Evolutionary conservation across 1,139 yeast genomes (phyloP).

Genomic region (Suhomyces anneliseae): DNA sequence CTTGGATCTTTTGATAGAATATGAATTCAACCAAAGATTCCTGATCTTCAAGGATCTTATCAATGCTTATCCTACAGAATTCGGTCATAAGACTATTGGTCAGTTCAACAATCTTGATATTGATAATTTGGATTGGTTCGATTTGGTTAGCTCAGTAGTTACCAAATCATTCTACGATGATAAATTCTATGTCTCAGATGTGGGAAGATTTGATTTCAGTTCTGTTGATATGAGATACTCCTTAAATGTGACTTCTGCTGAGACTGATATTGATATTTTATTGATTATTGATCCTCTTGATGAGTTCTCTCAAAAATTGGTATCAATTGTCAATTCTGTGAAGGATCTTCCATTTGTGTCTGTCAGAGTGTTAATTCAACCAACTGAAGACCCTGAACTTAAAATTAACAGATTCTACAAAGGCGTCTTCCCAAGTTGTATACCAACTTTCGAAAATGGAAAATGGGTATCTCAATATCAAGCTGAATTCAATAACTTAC

Average conservation of each 20-base stretch:
- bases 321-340: conserved; percentile 51
- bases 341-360: conserved; percentile 45
- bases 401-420: conserved; percentile 62
- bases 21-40: conserved; percentile 39
- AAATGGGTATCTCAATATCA: conserved; percentile 15
- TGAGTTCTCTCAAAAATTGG: conserved; percentile 63
- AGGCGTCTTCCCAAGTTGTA: conserved; percentile 38
- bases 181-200: conserved; percentile 34
- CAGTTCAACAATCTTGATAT: conserved; percentile 21
- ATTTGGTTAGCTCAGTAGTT: conserved; percentile 40
- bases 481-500: conserved; percentile 32
- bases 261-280: conserved; percentile 48
- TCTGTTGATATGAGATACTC: conserved; percentile 34
- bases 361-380: conserved; percentile 59
- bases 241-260: conserved; percentile 12
- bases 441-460: conserved; percentile 45
- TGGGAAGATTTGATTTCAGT: conserved; percentile 41
- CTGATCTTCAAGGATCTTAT: conserved; percentile 31
- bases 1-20: conserved; percentile 30
- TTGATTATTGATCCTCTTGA: conserved; percentile 71
- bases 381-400: conserved; percentile 35
- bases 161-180: conserved; percentile 51
- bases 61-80: conserved; percentile 30
- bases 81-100: conserved; percentile 19
- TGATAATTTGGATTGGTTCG: conserved; percentile 46